Conservation (phyloP, 2,329 filamentous ascomycete species). For the Fusarium proliferatum region DNA sequence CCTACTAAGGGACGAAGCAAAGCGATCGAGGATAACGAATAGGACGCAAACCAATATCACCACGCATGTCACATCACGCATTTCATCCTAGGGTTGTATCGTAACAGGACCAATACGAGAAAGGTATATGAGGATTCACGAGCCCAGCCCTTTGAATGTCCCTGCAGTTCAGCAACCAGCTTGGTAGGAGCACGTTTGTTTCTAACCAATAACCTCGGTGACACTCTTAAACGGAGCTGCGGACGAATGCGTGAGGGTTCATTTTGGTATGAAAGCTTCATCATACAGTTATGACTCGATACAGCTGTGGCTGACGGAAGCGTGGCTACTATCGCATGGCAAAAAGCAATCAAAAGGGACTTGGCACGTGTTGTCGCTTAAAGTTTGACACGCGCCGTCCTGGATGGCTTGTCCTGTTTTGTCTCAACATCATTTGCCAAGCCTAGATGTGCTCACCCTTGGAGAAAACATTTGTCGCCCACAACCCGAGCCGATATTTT, state of each 20-base stretch:
- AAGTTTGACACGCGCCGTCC: slow-evolving; percentile 41
- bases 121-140: not conserved
- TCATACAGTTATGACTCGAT: slow-evolving; percentile 29
- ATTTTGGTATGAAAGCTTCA: slow-evolving; percentile 14
- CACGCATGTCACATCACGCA: slow-evolving; percentile 19
- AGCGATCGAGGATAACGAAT: not conserved
- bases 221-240: not conserved
- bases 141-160: not conserved
- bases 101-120: not conserved
- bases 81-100: slow-evolving; percentile 8
- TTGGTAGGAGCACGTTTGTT: not conserved
- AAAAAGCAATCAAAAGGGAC: slow-evolving; percentile 38
- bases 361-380: slow-evolving; percentile 44
- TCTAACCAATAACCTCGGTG: not conserved
- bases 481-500: slow-evolving; percentile 2
- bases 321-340: slow-evolving; percentile 27
- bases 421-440: slow-evolving; percentile 33
- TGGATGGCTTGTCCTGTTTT: slow-evolving; percentile 28
- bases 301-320: slow-evolving; percentile 38
- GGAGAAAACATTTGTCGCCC: slow-evolving; percentile 11
- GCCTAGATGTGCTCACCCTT: slow-evolving; percentile 11
- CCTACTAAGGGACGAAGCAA: not conserved
- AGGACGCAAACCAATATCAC: slow-evolving; percentile 11
- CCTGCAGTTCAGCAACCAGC: not conserved
- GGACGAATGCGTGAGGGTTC: not conserved